phyloP scores from a whole-genome alignment of 2,329 filamentous ascomycete genomes.

The Madurella mycetomatis region DNA sequence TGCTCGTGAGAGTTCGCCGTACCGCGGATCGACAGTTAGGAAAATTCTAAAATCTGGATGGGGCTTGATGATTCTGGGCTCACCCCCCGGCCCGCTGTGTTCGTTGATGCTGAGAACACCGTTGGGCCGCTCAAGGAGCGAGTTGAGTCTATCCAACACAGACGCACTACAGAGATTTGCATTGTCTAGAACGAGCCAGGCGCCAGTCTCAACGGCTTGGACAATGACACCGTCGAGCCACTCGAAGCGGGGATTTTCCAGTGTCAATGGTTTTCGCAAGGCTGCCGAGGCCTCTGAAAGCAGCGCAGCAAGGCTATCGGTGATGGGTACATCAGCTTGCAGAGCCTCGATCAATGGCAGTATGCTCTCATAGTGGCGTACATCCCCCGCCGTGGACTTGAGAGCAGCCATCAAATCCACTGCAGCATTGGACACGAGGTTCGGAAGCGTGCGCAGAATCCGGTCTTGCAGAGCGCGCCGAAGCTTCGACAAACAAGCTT shows the following conservation, averaged over 20 bases:
- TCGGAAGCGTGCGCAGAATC: constrained; percentile 46
- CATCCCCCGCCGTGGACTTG: constrained; percentile 38
- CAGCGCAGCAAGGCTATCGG: constrained; percentile 43
- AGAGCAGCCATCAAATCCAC: constrained; percentile 50
- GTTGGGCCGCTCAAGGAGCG: constrained; percentile 77
- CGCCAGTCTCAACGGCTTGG: constrained; percentile 75
- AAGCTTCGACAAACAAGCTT: constrained; percentile 48
- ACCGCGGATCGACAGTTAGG: constrained; percentile 84
- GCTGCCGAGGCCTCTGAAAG: constrained; percentile 47
- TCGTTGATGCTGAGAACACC: constrained; percentile 90
- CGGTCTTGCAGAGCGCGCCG: constrained; percentile 42
- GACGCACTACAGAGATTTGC: constrained; percentile 95
- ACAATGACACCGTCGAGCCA: constrained; percentile 95
- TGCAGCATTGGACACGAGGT: constrained; percentile 42
- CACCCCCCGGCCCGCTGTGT: constrained; percentile 76
- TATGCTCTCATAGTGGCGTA: constrained; percentile 36
- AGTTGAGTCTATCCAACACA: constrained; percentile 90
- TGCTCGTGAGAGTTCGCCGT: constrained; percentile 89
- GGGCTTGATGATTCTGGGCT: constrained; percentile 72
- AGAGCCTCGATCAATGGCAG: constrained; percentile 38
- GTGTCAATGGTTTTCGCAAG: constrained; percentile 48
- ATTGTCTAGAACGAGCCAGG: constrained; percentile 95
- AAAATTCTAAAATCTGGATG: constrained; percentile 89
- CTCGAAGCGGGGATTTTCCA: constrained; percentile 79
- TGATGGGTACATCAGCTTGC: constrained; percentile 37